phyloP scores from a whole-genome alignment of 306 rosid genomes.

The Quercus rubra region DNA sequence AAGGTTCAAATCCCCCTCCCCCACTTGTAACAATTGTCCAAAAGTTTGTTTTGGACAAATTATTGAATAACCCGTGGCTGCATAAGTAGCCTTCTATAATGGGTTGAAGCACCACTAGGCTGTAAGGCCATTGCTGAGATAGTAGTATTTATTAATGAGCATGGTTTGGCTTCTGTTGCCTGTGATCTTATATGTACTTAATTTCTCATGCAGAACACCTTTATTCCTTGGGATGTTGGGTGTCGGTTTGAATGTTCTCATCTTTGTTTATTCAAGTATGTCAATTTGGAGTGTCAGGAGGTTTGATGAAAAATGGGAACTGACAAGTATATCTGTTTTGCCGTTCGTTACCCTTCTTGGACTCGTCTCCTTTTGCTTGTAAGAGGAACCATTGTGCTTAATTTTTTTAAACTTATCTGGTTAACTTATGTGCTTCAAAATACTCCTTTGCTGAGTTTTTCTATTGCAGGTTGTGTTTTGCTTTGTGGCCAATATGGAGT shows the following conservation, averaged over 20 bases:
- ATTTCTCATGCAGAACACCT: constrained; percentile 68
- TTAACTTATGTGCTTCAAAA: not conserved
- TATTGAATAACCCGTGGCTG: not conserved
- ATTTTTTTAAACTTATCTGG: constrained; percentile 6
- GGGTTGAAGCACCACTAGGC: not conserved
- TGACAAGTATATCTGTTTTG: constrained; percentile 66
- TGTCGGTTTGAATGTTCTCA: constrained; percentile 56
- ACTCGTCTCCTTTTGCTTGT: constrained; percentile 87
- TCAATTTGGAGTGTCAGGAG: constrained; percentile 72
- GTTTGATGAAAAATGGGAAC: constrained; percentile 87
- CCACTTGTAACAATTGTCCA: too few relatives aligned
- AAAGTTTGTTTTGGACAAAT: too few relatives aligned
- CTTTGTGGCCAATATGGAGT: constrained; percentile 97
- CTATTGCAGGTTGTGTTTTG: constrained; percentile 66
- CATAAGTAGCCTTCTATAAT: not conserved
- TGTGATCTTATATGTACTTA: constrained; percentile 21
- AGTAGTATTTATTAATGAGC: not conserved
- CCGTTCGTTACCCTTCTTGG: constrained; percentile 77
- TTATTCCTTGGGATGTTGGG: constrained; percentile 90
- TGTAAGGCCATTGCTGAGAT: not conserved
- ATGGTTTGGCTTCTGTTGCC: not conserved
- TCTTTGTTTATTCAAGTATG: constrained; percentile 75
- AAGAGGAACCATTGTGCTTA: constrained; percentile 29
- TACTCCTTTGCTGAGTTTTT: constrained; percentile 28
- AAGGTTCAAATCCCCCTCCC: too few relatives aligned